Percentiles rank a stretch among this genome's conserved stretches.
These are phyloP conservation scores for Cladosporium sp. DNA, from an alignment of 2,329 filamentous ascomycete species.

Conservation along the genomic window DNA sequence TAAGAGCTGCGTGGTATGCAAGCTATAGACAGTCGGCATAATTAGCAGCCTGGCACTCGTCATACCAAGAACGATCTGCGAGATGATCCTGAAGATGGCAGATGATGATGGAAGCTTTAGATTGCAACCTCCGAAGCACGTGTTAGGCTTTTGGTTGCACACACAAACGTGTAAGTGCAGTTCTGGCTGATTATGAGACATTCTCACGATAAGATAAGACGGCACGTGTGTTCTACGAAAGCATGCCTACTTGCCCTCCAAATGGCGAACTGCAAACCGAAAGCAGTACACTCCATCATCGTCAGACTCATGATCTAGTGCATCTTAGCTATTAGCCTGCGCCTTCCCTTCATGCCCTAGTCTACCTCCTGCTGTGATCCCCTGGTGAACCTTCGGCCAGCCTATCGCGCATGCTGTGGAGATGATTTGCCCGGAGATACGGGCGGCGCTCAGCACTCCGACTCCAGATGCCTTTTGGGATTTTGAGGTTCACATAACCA, in stretches of 20 bases:
- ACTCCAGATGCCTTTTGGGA: constrained; percentile 2
- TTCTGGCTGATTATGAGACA: background rate
- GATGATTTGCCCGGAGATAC: constrained; percentile 1
- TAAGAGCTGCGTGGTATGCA: background rate
- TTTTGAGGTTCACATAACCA: constrained; percentile 1
- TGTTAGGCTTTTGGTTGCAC: background rate
- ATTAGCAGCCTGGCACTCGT: background rate
- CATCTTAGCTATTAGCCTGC: background rate
- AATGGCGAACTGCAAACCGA: background rate
- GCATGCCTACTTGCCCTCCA: background rate
- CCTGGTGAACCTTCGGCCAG: constrained; percentile 1
- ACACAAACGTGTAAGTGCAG: background rate
- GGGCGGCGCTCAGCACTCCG: background rate
- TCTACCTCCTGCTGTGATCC: background rate
- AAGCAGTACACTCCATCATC: background rate
- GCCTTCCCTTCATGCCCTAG: constrained; percentile 6
- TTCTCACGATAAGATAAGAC: background rate
- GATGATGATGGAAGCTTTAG: background rate
- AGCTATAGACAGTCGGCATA: background rate
- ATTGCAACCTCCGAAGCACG: background rate
- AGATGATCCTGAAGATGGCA: background rate
- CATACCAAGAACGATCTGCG: constrained; percentile 10
- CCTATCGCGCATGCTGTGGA: background rate
- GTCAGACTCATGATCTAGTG: background rate
- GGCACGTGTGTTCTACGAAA: background rate